Base-by-base conservation (phyloP, 768 basidiomycete species). In the Amanita brunnescens region DNA sequence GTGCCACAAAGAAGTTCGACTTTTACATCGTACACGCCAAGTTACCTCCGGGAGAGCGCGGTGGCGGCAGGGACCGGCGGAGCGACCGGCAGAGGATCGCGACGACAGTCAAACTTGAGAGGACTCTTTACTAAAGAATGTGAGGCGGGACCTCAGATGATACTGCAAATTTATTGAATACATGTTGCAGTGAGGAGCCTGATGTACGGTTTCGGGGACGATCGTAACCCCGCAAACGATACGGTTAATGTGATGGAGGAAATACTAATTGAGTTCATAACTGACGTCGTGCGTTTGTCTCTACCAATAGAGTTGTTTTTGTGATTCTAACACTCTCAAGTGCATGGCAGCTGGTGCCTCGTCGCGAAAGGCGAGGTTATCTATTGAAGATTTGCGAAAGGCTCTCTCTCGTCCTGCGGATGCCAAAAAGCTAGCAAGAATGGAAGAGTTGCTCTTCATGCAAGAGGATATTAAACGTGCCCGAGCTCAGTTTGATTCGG, bases 191-290 rank as follows among this genome's bases (percentile, higher is more conserved):
- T 93, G 53, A 81, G 84, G 58, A 87, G 77, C 54, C 69, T 93
- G 46, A 91, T 92, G 91, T 94, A 91, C 61, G 91, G 89, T 24
- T 96, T 95, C 66, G 92, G 92, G 9, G 92, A 96, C 63, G 91
- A 91, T 62, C 76, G 86, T 13, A 87, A 90, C 57, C 89, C 91
- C 0, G 85, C 90, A 2, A 85, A 79, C 34, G 92, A 96, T 59
- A 87, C 88, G 0, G 87, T 93, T 23, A 85, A 81, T 56, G 87
- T 94, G 34, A 88, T 95, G 89, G 91, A 95, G 62, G 91, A 95
- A 62, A 91, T 95, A 48, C 69, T 95, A 46, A 79, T 92, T 38
- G 91, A 93, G 64, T 93, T 89, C 57, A 89, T 96, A 57, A 80
- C 83, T 29, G 92, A 96, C 59, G 77, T 95, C 9, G 92, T 95